Percentiles rank a stretch among this genome's conserved stretches.
Evolutionary conservation across 1,284 basidiomycete genomes (phyloP).

Genomic region (Fomitopsis betulina): DNA sequence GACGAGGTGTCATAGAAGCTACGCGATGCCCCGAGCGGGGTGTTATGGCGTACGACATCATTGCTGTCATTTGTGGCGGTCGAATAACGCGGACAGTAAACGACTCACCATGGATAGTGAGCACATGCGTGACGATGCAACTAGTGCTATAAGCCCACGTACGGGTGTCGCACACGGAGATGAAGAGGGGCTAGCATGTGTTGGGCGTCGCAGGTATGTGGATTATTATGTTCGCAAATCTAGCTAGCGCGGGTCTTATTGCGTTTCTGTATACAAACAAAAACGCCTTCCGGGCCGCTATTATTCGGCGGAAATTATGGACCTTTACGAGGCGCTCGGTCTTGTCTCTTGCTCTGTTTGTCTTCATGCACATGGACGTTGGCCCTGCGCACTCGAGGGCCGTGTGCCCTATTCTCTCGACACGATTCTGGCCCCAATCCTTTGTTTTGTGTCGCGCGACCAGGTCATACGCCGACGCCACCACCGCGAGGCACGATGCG

Average conservation of each 20-base stretch:
- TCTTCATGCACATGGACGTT: not conserved
- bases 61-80: not conserved
- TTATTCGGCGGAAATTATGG: not conserved
- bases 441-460: not conserved
- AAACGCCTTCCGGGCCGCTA: not conserved
- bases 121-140: not conserved
- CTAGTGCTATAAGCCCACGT: not conserved
- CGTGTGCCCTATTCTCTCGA: not conserved
- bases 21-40: not conserved
- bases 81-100: not conserved
- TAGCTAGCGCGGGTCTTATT: not conserved
- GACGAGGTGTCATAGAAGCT: too few relatives aligned
- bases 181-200: not conserved
- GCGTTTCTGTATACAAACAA: not conserved
- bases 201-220: not conserved
- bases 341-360: not conserved
- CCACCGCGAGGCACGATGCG: not conserved
- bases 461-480: not conserved
- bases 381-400: not conserved
- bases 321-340: not conserved
- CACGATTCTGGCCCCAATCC: not conserved
- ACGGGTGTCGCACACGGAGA: not conserved
- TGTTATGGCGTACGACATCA: not conserved
- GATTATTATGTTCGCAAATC: not conserved
- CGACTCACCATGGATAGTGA: not conserved